Evolutionary conservation across 495 filamentous ascomycete genomes (phyloP), one percentile per base, ranked within the genome.

Genomic region (Penicilliopsis zonata): DNA sequence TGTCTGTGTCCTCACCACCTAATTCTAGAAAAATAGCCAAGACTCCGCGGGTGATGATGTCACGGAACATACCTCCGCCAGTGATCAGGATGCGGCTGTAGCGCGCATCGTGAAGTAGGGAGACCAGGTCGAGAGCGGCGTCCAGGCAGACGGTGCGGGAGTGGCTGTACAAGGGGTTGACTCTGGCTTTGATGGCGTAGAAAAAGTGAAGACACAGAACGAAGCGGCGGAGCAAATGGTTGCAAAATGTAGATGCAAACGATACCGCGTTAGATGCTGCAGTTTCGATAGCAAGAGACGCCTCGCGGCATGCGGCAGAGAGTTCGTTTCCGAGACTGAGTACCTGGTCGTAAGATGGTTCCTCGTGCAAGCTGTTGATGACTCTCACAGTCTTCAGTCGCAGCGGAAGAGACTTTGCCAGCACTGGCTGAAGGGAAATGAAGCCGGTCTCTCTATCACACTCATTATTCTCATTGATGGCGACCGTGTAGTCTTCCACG

Each of bases 41-140:
- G 5, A 44, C 33, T 0, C 53, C 58, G 10, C 49, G 52, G 5
- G 53, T 52, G 27, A 63, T 43, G 5, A 56, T 47, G 12, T 70
- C 66, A 4, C 65, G 49, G 40, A 67, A 70, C 43, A 72, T 49
- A 5, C 65, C 67, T 5, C 64, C 59, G 1, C 67, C 61, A 5
- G 43, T 49, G 13, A 50, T 27, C 27, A 67, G 51, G 0, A 72
- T 36, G 5, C 48, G 55, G 15, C 42, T 31, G 44, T 65, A 72
- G 3, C 43, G 32, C 5, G 55, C 43, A 28, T 63, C 55, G 2
- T 59, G 50, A 12, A 61, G 47, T 5, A 57, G 52, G 2, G 62
- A 57, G 7, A 69, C 33, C 6, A 70, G 43, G 9, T 58, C 52
- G 13, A 64, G 38, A 1, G 59, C 47, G 15, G 51, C 41, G 9